Percentiles rank a stretch among this genome's conserved stretches.
Evolutionary conservation across 192 early-diverging fungal genomes (phyloP).

Genomic region (Rhizophagus prolifer): DNA sequence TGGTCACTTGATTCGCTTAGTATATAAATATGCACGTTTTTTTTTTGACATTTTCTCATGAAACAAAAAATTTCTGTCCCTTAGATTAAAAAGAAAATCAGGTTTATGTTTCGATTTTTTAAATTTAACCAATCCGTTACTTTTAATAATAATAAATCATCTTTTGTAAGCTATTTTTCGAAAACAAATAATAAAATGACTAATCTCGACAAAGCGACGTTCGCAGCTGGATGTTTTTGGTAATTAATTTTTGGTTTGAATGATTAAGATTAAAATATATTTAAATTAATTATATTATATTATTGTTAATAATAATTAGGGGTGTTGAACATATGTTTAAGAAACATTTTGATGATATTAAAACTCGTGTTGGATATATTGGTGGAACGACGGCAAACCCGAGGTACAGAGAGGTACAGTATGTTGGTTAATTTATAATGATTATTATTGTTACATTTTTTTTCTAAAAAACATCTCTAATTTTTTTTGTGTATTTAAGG

Average conservation of each 20-base stretch:
- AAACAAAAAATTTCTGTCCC: too few relatives aligned
- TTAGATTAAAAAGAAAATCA: too few relatives aligned
- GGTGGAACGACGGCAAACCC: conserved; percentile 48
- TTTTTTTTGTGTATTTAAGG: conserved; percentile 33
- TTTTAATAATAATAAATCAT: background rate
- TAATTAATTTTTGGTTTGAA: conserved; percentile 14
- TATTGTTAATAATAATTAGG: conserved; percentile 32
- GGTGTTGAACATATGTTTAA: conserved; percentile 57
- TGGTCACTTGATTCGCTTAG: too few relatives aligned
- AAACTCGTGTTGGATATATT: conserved; percentile 55
- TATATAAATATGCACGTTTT: too few relatives aligned
- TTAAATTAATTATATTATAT: too few relatives aligned
- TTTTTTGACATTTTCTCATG: too few relatives aligned
- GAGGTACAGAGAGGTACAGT: conserved; percentile 54
- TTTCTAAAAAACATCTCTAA: background rate
- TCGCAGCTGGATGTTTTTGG: conserved; percentile 97
- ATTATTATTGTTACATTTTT: too few relatives aligned
- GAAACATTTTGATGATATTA: conserved; percentile 51
- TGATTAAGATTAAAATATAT: too few relatives aligned
- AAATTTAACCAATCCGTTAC: too few relatives aligned
- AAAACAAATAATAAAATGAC: background rate
- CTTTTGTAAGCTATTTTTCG: background rate
- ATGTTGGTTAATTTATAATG: background rate
- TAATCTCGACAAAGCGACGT: conserved; percentile 64
- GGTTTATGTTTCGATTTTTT: too few relatives aligned